Percentiles rank a stretch among this genome's conserved stretches.
These are phyloP conservation scores for Microthlaspi erraticum DNA, from an alignment of 345 rosid genomes.

Conservation along the genomic window DNA sequence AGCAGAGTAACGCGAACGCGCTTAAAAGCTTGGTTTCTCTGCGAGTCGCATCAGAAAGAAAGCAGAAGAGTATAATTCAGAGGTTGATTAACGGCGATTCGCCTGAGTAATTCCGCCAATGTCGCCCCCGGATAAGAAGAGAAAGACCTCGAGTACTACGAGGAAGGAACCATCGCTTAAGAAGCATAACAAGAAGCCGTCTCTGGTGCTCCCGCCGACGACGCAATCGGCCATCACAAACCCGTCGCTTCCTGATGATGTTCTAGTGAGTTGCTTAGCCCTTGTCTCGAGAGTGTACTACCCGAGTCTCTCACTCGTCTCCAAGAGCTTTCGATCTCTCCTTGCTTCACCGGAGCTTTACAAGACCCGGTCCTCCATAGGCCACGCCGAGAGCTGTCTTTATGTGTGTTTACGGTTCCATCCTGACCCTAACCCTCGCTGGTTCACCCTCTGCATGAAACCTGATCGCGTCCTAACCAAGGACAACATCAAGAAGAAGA, in stretches of 20 bases:
- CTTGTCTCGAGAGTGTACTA: constrained; percentile 59
- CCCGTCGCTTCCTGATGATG: neutral
- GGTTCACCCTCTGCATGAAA: constrained; percentile 52
- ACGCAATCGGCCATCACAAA: neutral
- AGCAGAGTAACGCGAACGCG: too few relatives aligned
- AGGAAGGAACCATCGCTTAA: too few relatives aligned
- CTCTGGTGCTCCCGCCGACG: too few relatives aligned
- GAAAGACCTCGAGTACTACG: too few relatives aligned
- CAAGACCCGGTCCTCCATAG: constrained; percentile 49
- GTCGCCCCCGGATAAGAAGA: too few relatives aligned
- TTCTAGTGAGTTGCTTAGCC: neutral
- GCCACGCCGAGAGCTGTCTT: constrained; percentile 53
- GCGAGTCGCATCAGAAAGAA: too few relatives aligned
- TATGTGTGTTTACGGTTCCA: constrained; percentile 58
- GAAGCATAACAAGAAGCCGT: too few relatives aligned
- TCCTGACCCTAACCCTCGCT: constrained; percentile 41
- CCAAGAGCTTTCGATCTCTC: constrained; percentile 56
- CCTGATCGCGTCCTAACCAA: neutral
- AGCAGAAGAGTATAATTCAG: too few relatives aligned
- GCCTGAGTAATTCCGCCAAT: too few relatives aligned
- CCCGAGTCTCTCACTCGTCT: constrained; percentile 64
- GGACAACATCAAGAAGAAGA: too few relatives aligned
- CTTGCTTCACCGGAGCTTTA: constrained; percentile 60
- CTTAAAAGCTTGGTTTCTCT: too few relatives aligned
- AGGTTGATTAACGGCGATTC: too few relatives aligned